Base-by-base conservation (phyloP, 768 basidiomycete species). In the Lentinula guzmanii region DNA sequence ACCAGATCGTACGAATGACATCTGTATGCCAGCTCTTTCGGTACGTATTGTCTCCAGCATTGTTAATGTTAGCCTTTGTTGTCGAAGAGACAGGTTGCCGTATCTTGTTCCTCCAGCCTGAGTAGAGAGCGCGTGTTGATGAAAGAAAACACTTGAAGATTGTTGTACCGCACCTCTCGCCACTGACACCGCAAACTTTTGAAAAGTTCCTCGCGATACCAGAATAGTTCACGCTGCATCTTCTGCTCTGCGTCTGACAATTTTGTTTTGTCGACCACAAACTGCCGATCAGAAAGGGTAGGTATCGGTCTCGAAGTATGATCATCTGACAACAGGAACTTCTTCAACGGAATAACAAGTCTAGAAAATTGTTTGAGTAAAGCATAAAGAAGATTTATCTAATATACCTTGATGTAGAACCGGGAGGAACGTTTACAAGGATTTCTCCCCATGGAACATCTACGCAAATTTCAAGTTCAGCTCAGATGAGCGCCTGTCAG, bases 201-300 rank as follows among this genome's bases (percentile, higher is more conserved):
- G 67, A 98, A 82, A 9, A 99, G 74, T 64, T 89, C 86, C 71
- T 99, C 95, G 39, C 95, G 81, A 70, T 97, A 96, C 97, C 97
- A 99, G 76, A 98, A 99, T 15, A 95, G 70, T 69, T 94, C 91
- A 42, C 86, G 80, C 69, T 93, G 89, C 9, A 78, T 69, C 46
- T 76, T 78, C 63, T 89, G 82, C 65, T 92, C 87, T 50, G 72
- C 75, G 10, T 73, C 70, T 1, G 87, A 82, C 61, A 91, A 74
- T 53, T 77, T 82, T 4, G 87, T 84, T 66, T 91, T 90, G 28
- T 87, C 81, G 0, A 97, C 89, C 16, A 98, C 86, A 70, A 95
- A 98, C 70, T 99, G 97, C 31, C 93, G 82, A 63, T 93, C 87
- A 13, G 92, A 89, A 42, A 98, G 74, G 15, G 86, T 86, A 0